Evolutionary conservation across 768 basidiomycete species (phyloP).

Genomic region (Lentinus tigrinus): DNA sequence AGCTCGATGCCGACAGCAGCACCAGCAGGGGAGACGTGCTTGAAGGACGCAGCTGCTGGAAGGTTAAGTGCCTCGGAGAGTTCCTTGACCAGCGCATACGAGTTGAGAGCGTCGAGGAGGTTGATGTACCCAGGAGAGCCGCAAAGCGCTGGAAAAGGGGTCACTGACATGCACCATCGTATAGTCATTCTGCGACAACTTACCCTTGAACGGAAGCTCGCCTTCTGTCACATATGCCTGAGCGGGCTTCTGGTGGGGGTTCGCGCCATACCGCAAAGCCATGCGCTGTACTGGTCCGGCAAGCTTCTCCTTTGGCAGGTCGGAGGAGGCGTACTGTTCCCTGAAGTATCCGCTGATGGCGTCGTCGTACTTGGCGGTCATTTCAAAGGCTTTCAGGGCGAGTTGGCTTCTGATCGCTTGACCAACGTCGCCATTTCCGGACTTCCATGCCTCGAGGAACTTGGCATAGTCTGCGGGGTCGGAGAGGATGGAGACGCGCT

Average conservation of each 20-base stretch:
- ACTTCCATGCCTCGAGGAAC: slow-evolving; percentile 76
- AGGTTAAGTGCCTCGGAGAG: slow-evolving; percentile 82
- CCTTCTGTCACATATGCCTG: slow-evolving; percentile 92
- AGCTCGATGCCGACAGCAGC: slow-evolving; percentile 89
- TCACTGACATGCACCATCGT: not conserved
- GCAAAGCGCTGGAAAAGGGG: slow-evolving; percentile 65
- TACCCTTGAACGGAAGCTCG: slow-evolving; percentile 91
- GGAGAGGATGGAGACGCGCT: slow-evolving; percentile 83
- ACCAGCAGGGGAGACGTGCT: slow-evolving; percentile 98
- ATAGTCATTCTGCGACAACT: slow-evolving; percentile 2
- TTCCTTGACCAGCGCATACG: slow-evolving; percentile 94
- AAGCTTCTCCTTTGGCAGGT: slow-evolving; percentile 56
- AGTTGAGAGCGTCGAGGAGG: slow-evolving; percentile 94
- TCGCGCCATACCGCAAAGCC: slow-evolving; percentile 90
- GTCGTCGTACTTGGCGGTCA: slow-evolving; percentile 92
- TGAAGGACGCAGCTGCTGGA: slow-evolving; percentile 98
- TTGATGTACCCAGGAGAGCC: slow-evolving; percentile 99
- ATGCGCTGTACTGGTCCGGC: slow-evolving; percentile 79
- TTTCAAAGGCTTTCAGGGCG: slow-evolving; percentile 96
- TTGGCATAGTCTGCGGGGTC: slow-evolving; percentile 85
- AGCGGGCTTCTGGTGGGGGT: slow-evolving; percentile 98
- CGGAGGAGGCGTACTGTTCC: slow-evolving; percentile 89
- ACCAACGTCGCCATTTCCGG: slow-evolving; percentile 72
- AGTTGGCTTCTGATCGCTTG: slow-evolving; percentile 71
- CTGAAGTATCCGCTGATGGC: slow-evolving; percentile 97